These are phyloP conservation scores for Colletotrichum navitas DNA, from an alignment of 2,329 filamentous ascomycete species.

Conservation along the genomic window DNA sequence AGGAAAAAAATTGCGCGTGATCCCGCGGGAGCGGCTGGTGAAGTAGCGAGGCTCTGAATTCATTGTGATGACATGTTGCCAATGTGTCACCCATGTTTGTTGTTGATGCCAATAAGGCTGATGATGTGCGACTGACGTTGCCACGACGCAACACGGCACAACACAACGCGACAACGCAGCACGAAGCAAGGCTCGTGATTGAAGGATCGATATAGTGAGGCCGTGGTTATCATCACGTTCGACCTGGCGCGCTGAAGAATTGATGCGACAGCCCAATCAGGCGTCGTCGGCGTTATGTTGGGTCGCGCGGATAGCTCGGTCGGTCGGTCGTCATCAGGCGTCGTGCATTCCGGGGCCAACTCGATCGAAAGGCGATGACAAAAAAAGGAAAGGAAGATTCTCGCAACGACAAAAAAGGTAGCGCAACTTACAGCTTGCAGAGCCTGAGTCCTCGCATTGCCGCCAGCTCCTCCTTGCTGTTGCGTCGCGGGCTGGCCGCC, in stretches of 20 bases:
- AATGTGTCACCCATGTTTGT: background rate
- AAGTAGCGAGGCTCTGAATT: too few species aligned
- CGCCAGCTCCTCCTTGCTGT: constrained; percentile 57
- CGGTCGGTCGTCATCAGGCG: constrained; percentile 39
- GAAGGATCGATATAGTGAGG: background rate
- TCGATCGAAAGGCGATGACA: background rate
- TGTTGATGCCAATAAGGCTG: background rate
- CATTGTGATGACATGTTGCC: background rate
- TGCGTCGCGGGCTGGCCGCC: constrained; percentile 67
- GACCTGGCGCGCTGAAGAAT: constrained; percentile 5
- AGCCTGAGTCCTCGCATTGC: constrained; percentile 69
- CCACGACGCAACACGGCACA: background rate
- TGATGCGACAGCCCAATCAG: constrained; percentile 19
- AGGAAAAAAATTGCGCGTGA: background rate
- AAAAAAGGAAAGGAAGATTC: constrained; percentile 21
- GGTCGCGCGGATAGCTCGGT: constrained; percentile 27
- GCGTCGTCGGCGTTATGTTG: constrained; percentile 32
- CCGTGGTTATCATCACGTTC: background rate
- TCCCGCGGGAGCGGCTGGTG: background rate
- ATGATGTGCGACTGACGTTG: background rate
- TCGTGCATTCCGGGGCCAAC: constrained; percentile 23
- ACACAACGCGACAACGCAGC: background rate
- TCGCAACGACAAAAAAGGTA: constrained; percentile 25
- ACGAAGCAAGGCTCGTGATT: background rate
- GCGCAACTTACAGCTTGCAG: constrained; percentile 83